Evolutionary conservation across 345 rosid genomes (phyloP).

Genomic region (Abelmoschus esculentus): DNA sequence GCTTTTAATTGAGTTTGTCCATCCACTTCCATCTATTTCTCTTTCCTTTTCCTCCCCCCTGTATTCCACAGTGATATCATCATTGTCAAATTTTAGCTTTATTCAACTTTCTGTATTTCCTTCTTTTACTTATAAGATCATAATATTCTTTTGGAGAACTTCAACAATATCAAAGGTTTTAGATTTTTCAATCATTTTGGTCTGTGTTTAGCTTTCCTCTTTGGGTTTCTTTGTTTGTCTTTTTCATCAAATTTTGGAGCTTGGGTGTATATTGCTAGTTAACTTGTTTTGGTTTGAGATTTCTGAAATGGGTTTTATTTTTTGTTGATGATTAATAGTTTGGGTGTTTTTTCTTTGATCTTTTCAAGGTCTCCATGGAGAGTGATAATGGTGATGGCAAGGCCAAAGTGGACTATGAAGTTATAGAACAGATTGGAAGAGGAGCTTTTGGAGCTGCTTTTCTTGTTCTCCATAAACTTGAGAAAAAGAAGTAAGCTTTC

Average conservation of each 20-base stretch:
- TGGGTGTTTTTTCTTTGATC: conserved; percentile 9
- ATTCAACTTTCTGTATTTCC: conserved; percentile 21
- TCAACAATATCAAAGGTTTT: conserved; percentile 8
- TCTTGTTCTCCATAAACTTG: conserved; percentile 66
- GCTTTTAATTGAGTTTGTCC: conserved; percentile 10
- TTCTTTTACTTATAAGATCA: conserved; percentile 15
- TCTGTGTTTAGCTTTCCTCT: not conserved
- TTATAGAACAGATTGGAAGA: conserved; percentile 82
- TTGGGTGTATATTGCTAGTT: not conserved
- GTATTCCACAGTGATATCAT: conserved; percentile 9
- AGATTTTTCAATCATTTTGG: conserved; percentile 2
- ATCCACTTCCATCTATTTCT: not conserved
- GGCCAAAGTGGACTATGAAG: conserved; percentile 68
- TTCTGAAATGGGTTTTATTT: conserved; percentile 7
- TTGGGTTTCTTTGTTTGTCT: not conserved
- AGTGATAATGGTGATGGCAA: conserved; percentile 34
- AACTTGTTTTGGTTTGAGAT: not conserved
- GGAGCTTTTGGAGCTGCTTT: conserved; percentile 83
- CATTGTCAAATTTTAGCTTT: conserved; percentile 31
- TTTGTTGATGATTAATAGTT: conserved; percentile 2
- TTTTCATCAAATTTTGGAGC: not conserved
- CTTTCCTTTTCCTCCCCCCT: conserved; percentile 11
- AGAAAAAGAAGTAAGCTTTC: conserved; percentile 53
- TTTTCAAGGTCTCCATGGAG: conserved; percentile 41
- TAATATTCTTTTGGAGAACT: not conserved